These are phyloP conservation scores for Penicillium sp. DNA, from an alignment of 2,329 filamentous ascomycete species.

Conservation along the genomic window DNA sequence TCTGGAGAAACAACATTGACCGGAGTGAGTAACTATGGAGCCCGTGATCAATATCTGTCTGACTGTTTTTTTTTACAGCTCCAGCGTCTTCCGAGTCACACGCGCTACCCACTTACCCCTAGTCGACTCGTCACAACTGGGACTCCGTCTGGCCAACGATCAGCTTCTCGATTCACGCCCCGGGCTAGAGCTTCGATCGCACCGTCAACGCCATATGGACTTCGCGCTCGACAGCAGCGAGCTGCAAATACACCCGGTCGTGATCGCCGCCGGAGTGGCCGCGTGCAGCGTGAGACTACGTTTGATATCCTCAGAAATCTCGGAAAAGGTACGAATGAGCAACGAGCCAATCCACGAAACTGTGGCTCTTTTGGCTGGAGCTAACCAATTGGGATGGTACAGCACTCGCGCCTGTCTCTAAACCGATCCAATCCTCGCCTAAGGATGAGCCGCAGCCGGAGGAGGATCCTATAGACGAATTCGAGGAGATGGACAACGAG, in stretches of 20 bases:
- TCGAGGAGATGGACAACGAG: conserved; percentile 48
- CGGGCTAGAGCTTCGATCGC: conserved; percentile 31
- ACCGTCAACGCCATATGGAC: conserved; percentile 54
- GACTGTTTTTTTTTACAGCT: conserved; percentile 21
- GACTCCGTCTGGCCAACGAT: conserved; percentile 34
- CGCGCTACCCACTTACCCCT: conserved; percentile 35
- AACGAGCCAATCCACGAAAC: background rate
- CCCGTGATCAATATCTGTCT: background rate
- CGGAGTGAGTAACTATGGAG: conserved; percentile 16
- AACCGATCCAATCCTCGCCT: conserved; percentile 47
- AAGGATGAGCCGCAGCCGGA: conserved; percentile 27
- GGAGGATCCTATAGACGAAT: conserved; percentile 28
- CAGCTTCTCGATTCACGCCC: conserved; percentile 34
- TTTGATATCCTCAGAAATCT: conserved; percentile 52
- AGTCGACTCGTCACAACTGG: conserved; percentile 27
- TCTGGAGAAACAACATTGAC: conserved; percentile 29
- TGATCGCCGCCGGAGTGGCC: conserved; percentile 48
- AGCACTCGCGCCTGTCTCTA: conserved; percentile 50
- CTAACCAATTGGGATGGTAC: background rate
- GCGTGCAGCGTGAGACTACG: conserved; percentile 52
- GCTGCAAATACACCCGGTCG: conserved; percentile 50
- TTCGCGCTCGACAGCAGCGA: conserved; percentile 52
- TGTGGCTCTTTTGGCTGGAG: background rate
- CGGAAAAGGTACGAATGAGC: conserved; percentile 43
- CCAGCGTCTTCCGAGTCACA: conserved; percentile 32